Percentiles rank a stretch among this genome's conserved stretches.
phyloP scores from a whole-genome alignment of 2,329 filamentous ascomycete genomes.

The Neospermospora avenae region DNA sequence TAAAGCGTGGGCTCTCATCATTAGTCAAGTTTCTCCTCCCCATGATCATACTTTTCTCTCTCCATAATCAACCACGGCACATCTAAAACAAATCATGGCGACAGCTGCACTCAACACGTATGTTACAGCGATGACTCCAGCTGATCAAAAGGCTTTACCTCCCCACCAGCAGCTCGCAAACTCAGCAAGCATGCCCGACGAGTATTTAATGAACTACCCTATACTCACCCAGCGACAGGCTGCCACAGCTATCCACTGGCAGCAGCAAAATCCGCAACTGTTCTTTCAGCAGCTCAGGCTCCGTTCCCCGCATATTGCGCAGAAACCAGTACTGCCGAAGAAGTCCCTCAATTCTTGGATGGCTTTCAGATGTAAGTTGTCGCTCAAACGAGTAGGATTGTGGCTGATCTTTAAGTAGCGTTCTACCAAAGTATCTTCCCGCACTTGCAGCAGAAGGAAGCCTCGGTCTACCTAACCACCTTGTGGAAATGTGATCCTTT shows the following conservation, averaged over 20 bases:
- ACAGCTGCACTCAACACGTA: not conserved
- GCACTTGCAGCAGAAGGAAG: conserved; percentile 23
- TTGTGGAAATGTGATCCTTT: conserved; percentile 26
- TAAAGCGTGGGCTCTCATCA: not conserved
- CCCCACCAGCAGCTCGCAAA: not conserved
- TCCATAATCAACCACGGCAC: not conserved
- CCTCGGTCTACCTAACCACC: conserved; percentile 19
- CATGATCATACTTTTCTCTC: not conserved
- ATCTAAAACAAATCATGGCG: not conserved
- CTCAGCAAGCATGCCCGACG: not conserved
- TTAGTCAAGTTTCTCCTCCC: too few relatives aligned
- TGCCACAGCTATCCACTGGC: not conserved
- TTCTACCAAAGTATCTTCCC: conserved; percentile 12
- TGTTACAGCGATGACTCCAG: not conserved
- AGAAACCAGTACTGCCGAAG: not conserved
- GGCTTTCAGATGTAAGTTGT: not conserved
- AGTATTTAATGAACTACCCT: not conserved
- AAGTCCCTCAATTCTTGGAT: conserved; percentile 4
- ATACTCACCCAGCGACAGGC: not conserved
- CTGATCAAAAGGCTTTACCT: not conserved
- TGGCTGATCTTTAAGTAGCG: not conserved
- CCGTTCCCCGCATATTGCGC: not conserved
- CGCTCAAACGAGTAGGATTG: not conserved
- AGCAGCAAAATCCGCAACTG: not conserved
- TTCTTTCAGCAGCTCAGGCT: not conserved